Base-by-base conservation (phyloP, 2,329 filamentous ascomycete genomes). In the Colletotrichum spaethianum region DNA sequence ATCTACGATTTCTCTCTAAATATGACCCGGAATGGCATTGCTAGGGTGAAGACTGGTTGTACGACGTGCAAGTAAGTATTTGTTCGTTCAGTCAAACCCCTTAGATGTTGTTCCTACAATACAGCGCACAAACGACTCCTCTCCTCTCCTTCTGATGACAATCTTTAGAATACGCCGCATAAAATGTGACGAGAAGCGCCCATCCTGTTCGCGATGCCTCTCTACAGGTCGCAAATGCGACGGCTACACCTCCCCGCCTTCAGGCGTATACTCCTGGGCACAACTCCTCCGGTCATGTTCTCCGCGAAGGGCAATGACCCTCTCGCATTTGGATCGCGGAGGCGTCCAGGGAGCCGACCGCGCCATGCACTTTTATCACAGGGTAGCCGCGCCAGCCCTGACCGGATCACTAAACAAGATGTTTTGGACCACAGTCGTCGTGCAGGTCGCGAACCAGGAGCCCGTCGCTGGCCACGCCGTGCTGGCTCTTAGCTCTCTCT, bases 391-490 rank as follows among this genome's bases (percentile, higher is more conserved):
- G 0, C 75, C 76, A 2, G 63, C 52, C 5, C 62, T 77, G 3
- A 61, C 76, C 3, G 73, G 75, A 4, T 63, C 72, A 4, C 72
- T 78, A 33, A 72, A 75, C 38, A 60, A 46, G 18, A 70, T 73
- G n/a, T 78, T 78, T 64, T 78, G 76, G 75, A 42, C 66, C 5
- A 40, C 36, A 28, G 53, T 75, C 18, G 52, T 77, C 12, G 69
- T 70, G 2, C 64, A 74, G 8, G 52, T 74, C 18, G 70, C 73
- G n/a, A 65, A 67, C 50, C 46, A 59, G 18, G 76, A 77, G 36
- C 52, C 75, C 11, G 76, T 74, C 1, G 70, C 77, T 3, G 74
- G 75, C 69, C 76, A 77, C 40, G 76, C 76, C 14, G 63, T 75
- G 23, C 68, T 77, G n/a, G 67, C 73, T 8, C 70, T 78, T 2